Conservation (phyloP, 192 early-diverging fungal genomes). For the Phycomyces blakesleeanus region DNA sequence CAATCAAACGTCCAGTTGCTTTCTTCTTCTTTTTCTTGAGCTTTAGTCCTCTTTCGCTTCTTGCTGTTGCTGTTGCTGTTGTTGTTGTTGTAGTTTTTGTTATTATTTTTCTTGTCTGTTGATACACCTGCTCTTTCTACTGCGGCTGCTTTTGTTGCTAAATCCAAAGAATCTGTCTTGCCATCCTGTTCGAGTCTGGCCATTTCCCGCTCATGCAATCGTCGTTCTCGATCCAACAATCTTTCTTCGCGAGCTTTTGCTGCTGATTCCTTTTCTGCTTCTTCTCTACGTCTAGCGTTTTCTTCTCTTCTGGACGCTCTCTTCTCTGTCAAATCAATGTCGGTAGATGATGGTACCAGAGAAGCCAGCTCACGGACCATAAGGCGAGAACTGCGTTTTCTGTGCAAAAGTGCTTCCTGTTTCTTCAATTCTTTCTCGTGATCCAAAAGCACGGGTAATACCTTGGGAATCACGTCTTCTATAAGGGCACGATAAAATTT, state of each 20-base stretch:
- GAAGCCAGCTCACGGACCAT: constrained; percentile 55
- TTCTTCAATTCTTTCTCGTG: constrained; percentile 53
- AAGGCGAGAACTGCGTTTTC: constrained; percentile 62
- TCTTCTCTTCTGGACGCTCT: constrained; percentile 20
- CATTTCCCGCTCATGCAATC: constrained; percentile 32
- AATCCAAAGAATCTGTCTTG: background rate
- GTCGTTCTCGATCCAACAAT: constrained; percentile 33
- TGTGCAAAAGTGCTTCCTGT: constrained; percentile 52
- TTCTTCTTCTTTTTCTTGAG: constrained; percentile 32
- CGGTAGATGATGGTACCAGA: constrained; percentile 40
- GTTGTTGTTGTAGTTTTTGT: too few species aligned
- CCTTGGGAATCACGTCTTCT: constrained; percentile 54
- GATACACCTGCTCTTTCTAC: too few species aligned
- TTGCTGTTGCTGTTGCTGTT: constrained; percentile 35
- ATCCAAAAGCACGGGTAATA: constrained; percentile 53
- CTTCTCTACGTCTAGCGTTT: constrained; percentile 30
- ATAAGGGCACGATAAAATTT: constrained; percentile 50
- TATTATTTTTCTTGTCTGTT: too few species aligned
- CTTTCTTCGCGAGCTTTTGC: constrained; percentile 27
- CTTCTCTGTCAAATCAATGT: constrained; percentile 25
- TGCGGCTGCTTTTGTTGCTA: constrained; percentile 14
- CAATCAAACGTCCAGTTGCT: constrained; percentile 50
- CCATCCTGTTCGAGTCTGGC: constrained; percentile 17
- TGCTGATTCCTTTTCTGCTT: constrained; percentile 21
- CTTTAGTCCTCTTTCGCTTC: constrained; percentile 17